phyloP scores from a whole-genome alignment of 495 filamentous ascomycete species.

The Cudoniella acicularis region DNA sequence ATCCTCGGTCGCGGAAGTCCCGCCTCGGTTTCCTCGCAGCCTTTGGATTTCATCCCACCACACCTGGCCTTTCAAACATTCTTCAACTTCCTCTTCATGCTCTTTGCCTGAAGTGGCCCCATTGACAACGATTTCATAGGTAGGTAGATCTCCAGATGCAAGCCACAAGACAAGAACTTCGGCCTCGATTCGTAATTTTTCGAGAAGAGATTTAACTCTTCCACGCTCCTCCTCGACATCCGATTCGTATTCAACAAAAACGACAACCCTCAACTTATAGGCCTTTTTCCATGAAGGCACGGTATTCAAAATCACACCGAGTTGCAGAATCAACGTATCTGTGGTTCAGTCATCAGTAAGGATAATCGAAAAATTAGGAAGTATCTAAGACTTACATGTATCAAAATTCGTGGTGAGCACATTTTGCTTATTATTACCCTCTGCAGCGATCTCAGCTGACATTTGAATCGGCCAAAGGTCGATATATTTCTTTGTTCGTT shows the following conservation, averaged over 20 bases:
- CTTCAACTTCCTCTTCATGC: conserved; percentile 52
- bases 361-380: neutral
- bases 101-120: conserved; percentile 41
- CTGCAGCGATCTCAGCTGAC: conserved; percentile 70
- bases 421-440: conserved; percentile 55
- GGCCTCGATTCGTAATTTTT: conserved; percentile 78
- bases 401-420: conserved; percentile 88
- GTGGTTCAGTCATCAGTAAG: neutral
- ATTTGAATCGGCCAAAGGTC: conserved; percentile 86
- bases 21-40: conserved; percentile 42
- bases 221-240: conserved; percentile 77
- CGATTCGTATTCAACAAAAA: conserved; percentile 86
- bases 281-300: conserved; percentile 79
- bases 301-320: conserved; percentile 80
- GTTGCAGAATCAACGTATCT: conserved; percentile 80
- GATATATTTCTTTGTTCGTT: conserved; percentile 64
- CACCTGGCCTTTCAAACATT: conserved; percentile 61
- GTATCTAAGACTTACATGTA: conserved; percentile 64
- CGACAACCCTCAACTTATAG: conserved; percentile 70
- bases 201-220: conserved; percentile 69
- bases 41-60: conserved; percentile 81
- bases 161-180: conserved; percentile 79
- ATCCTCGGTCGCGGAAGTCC: conserved; percentile 25
- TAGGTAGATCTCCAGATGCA: conserved; percentile 65
- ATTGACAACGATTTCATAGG: conserved; percentile 77